phyloP scores from a whole-genome alignment of 331 rosid genomes.

The Rhamnella rubrinervis region DNA sequence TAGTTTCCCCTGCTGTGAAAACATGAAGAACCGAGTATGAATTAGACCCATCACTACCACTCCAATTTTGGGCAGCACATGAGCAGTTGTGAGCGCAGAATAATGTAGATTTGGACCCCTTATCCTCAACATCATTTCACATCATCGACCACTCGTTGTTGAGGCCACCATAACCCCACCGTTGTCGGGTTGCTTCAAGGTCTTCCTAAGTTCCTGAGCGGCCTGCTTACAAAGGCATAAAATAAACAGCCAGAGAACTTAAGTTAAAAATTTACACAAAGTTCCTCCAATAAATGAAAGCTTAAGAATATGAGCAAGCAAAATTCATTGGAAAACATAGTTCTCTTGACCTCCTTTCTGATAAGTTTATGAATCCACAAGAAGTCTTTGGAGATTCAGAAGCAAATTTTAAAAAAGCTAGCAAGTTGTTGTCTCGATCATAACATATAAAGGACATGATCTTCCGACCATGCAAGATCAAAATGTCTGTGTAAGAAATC shows the following conservation, averaged over 20 bases:
- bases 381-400: not conserved
- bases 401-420: not conserved
- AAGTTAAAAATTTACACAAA: not conserved
- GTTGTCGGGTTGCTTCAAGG: constrained; percentile 51
- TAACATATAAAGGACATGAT: not conserved
- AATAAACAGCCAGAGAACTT: not conserved
- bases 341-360: not conserved
- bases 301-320: not conserved
- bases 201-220: constrained; percentile 64
- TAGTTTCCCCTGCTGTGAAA: constrained; percentile 35
- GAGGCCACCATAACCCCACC: constrained; percentile 41
- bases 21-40: constrained; percentile 35
- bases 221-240: constrained; percentile 44
- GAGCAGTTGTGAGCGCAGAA: constrained; percentile 32
- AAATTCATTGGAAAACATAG: not conserved
- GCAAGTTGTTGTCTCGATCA: not conserved
- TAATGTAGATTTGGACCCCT: constrained; percentile 21
- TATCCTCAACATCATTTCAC: constrained; percentile 25
- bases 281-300: not conserved
- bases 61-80: constrained; percentile 38
- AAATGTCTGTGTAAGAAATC: not conserved
- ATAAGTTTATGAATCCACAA: not conserved
- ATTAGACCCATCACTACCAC: constrained; percentile 42
- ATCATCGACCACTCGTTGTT: constrained; percentile 36
- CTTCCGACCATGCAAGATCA: not conserved